Percentiles rank a stretch among this genome's conserved stretches.
phyloP scores from a whole-genome alignment of 1,284 basidiomycete species.

The Neonothopanus nambi region DNA sequence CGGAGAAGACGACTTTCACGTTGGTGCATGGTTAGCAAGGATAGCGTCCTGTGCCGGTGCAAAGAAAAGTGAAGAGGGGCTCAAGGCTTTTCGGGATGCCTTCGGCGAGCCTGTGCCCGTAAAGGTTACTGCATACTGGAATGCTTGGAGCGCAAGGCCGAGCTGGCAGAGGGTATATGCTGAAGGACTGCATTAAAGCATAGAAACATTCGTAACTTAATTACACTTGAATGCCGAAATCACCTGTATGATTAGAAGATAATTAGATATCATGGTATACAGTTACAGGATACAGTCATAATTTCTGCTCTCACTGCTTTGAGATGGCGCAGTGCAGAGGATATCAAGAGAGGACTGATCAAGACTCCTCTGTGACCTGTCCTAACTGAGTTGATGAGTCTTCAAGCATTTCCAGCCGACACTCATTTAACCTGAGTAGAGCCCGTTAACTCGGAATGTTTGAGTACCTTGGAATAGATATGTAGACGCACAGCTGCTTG shows the following conservation, averaged over 20 bases:
- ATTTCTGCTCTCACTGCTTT: too few species aligned
- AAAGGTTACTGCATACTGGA: constrained; percentile 46
- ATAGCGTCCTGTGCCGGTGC: constrained; percentile 39
- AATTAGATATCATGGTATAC: too few species aligned
- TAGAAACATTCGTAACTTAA: too few species aligned
- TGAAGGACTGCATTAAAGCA: constrained; percentile 42
- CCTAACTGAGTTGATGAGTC: constrained; percentile 51
- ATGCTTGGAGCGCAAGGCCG: constrained; percentile 51
- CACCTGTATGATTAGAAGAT: too few species aligned
- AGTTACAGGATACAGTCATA: too few species aligned
- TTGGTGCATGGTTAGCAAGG: constrained; percentile 52
- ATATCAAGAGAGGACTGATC: too few species aligned
- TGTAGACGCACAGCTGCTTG: constrained; percentile 44
- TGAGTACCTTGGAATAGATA: too few species aligned
- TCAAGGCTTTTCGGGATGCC: constrained; percentile 40
- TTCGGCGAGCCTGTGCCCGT: constrained; percentile 38
- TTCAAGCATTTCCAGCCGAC: constrained; percentile 60
- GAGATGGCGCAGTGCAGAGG: too few species aligned
- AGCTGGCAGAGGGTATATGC: constrained; percentile 60
- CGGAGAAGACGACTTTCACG: constrained; percentile 56
- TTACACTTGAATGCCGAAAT: too few species aligned
- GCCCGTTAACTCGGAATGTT: not conserved
- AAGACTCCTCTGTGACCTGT: constrained; percentile 19
- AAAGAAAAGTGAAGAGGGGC: constrained; percentile 34
- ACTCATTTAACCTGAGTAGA: constrained; percentile 53